These are phyloP conservation scores for Boletus barrowsii DNA, from an alignment of 768 basidiomycete species.

Conservation along the genomic window DNA sequence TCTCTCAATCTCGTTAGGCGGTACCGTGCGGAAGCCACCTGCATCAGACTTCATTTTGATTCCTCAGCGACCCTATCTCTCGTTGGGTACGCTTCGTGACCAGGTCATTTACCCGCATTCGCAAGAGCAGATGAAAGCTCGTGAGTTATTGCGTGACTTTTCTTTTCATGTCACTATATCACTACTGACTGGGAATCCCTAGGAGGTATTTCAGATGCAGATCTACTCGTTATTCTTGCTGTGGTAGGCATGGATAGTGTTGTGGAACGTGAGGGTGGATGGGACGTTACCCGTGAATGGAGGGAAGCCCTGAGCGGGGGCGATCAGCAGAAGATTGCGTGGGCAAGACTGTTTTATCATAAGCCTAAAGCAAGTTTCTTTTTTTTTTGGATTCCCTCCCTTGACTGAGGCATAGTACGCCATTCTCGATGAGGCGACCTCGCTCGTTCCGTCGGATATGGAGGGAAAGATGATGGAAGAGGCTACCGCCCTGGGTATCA, in stretches of 20 bases:
- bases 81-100: conserved; percentile 88
- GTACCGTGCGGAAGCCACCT: conserved; percentile 85
- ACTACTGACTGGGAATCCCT: conserved; percentile 7
- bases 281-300: conserved; percentile 90
- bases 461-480: conserved; percentile 95
- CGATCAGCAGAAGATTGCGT: conserved; percentile 96
- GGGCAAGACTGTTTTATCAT: conserved; percentile 96
- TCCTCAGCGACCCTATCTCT: conserved; percentile 95
- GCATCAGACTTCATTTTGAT: conserved; percentile 90
- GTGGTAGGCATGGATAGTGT: conserved; percentile 82
- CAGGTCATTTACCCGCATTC: conserved; percentile 96
- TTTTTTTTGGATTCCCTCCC: neutral
- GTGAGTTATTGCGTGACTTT: conserved; percentile 40
- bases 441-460: conserved; percentile 87
- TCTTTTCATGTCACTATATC: neutral
- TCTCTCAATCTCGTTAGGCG: conserved; percentile 37
- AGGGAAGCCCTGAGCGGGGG: conserved; percentile 90
- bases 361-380: conserved; percentile 66
- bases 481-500: conserved; percentile 84
- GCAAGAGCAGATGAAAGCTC: conserved; percentile 69
- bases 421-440: conserved; percentile 95
- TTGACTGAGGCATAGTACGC: conserved; percentile 62
- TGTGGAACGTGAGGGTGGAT: conserved; percentile 95
- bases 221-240: conserved; percentile 67
- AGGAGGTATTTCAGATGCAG: conserved; percentile 73